Conservation (phyloP, 2,329 filamentous ascomycete genomes). For the Penicillium sp. region DNA sequence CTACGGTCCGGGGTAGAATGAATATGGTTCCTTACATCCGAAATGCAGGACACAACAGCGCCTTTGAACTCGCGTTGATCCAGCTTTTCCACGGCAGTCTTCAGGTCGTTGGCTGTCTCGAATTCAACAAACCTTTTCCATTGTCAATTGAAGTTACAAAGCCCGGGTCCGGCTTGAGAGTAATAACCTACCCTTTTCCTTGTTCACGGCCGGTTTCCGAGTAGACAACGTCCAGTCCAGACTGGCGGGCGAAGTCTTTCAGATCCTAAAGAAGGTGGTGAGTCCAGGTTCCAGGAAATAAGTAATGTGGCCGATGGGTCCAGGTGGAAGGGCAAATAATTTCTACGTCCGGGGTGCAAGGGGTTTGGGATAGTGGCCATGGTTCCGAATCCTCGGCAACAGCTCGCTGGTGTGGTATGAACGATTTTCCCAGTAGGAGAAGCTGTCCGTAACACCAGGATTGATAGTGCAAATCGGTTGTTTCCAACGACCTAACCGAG, state of each 20-base stretch:
- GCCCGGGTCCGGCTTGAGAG: constrained; percentile 17
- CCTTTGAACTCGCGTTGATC: constrained; percentile 93
- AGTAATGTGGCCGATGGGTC: constrained; percentile 14
- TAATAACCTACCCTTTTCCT: constrained; percentile 75
- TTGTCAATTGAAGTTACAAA: constrained; percentile 25
- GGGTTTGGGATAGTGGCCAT: constrained; percentile 16
- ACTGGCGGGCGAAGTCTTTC: constrained; percentile 98
- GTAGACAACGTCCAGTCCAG: constrained; percentile 95
- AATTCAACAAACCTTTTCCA: constrained; percentile 87
- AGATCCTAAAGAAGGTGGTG: constrained; percentile 91
- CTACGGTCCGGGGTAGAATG: constrained; percentile 15
- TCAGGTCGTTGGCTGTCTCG: constrained; percentile 86
- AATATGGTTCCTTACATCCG: constrained; percentile 67
- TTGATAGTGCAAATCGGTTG: constrained; percentile 7
- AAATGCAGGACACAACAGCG: constrained; percentile 76
- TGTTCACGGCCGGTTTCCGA: constrained; percentile 93
- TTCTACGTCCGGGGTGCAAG: constrained; percentile 21
- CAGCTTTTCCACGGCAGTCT: constrained; percentile 90
- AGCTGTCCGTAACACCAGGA: constrained; percentile 4
- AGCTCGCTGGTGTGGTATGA: background rate
- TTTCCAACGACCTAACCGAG: constrained; percentile 10
- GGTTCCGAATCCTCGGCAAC: constrained; percentile 5
- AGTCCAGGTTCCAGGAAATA: constrained; percentile 64
- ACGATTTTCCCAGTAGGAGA: background rate
- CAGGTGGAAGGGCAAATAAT: constrained; percentile 6